A percentile compares a stretch with the other conserved stretches of the same genome.
Conservation (phyloP, 2,329 filamentous ascomycete genomes). For the Beauveria sp. region DNA sequence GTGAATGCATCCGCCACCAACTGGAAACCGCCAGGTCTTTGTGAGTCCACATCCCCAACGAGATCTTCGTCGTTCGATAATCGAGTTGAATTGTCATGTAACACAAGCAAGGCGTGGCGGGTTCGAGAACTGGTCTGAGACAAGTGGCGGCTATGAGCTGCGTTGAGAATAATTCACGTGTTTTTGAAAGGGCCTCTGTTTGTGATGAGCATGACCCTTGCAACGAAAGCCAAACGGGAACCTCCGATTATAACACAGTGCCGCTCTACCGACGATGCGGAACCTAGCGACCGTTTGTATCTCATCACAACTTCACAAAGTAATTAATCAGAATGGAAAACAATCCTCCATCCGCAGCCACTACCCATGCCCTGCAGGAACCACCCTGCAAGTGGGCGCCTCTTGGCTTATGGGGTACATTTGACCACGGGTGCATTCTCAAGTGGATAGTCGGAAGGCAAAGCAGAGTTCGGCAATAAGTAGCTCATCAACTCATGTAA, state of each 20-base stretch:
- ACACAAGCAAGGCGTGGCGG: not conserved
- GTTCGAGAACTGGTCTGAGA: not conserved
- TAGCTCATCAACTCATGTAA: not conserved
- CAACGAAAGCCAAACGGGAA: not conserved
- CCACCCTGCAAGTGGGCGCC: too few species aligned
- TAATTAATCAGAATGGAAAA: too few species aligned
- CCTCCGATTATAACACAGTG: too few species aligned
- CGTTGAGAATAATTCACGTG: not conserved
- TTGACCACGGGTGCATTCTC: too few species aligned
- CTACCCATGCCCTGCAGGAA: too few species aligned
- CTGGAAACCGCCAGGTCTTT: too few species aligned
- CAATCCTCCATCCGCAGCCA: too few species aligned
- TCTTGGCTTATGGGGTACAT: too few species aligned
- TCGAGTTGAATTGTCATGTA: not conserved
- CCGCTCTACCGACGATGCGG: not conserved
- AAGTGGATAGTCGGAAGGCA: too few species aligned
- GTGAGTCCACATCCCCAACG: not conserved
- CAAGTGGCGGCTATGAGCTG: not conserved
- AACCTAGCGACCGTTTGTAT: not conserved
- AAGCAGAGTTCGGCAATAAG: not conserved
- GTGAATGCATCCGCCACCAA: not conserved
- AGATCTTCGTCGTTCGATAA: not conserved
- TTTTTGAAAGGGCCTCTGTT: not conserved
- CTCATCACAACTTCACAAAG: too few species aligned
- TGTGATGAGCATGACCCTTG: not conserved